Base-by-base conservation (phyloP, 2,329 filamentous ascomycete species). In the Colletotrichum filicis region DNA sequence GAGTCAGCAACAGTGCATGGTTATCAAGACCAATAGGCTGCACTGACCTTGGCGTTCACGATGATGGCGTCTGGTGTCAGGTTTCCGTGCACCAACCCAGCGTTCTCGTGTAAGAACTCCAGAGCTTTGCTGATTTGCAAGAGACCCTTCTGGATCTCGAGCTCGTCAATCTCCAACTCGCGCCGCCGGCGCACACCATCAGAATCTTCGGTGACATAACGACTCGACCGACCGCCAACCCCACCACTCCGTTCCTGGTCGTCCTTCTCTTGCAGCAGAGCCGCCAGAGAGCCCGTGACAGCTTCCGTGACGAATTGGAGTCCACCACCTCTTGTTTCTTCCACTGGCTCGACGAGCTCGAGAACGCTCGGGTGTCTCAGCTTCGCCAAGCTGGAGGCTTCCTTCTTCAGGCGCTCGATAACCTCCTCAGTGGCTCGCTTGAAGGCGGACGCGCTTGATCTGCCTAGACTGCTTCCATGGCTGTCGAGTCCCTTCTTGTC, bases 81-180 rank as follows among this genome's bases (percentile, higher is more conserved):
- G 80, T 99, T 99, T 60, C 94, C 95, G 82, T 99, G 97, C 0
- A 98, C 94, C 61, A 99, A 88, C 1, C 95, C 95, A 11, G 96
- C 96, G 80, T 96, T 98, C 80, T 98, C 96, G 80, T 98, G 96
- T 73, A 98, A 85, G 80, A 98, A 98, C 83, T 98, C 96, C 35
- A 98, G 87, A 3, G 95, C 96, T 81, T 98, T 98, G 79, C 93
- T 95, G 75, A 99, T 90, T 82, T 99, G 97, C 74, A 98, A 85
- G 75, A 99, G 83, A 0, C 97, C 97, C 83, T 99, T 99, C 82
- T 99, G 97, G 78, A 98, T 97, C 83, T 99, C 97, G 72, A 99
- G 86, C 84, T 98, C 97, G 80, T 99, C 97, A 74, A 99, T 94
- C 81, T 98, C 96, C 16, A 98, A 83, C 79, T 98, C 95, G 77